Percentiles rank a stretch among this genome's conserved stretches.
Evolutionary conservation across 129 eudicot genomes (phyloP).

Genomic region (Flaveria bidentis): DNA sequence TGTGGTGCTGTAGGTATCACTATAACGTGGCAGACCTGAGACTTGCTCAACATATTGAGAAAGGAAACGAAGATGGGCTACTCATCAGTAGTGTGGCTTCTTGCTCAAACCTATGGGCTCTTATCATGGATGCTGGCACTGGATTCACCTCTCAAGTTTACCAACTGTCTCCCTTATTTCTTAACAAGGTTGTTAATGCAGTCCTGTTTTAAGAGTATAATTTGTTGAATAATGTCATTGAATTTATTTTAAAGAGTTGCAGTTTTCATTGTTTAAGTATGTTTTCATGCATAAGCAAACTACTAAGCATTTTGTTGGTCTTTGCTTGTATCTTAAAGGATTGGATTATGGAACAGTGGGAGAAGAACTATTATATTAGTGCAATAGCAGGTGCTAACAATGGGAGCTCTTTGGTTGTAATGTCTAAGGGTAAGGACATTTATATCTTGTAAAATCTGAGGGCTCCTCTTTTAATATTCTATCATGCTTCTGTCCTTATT

Average conservation of each 20-base stretch:
- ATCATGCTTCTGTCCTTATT: background rate
- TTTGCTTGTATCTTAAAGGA: slow-evolving; percentile 43
- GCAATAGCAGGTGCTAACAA: slow-evolving; percentile 81
- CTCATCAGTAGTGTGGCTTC: slow-evolving; percentile 83
- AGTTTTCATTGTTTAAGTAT: background rate
- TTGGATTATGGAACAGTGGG: slow-evolving; percentile 97
- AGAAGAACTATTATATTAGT: slow-evolving; percentile 73
- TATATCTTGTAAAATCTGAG: background rate
- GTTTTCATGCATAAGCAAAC: background rate
- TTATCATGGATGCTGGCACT: slow-evolving; percentile 91
- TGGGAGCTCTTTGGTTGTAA: slow-evolving; percentile 79
- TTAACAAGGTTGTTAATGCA: slow-evolving; percentile 56
- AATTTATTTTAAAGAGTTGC: background rate
- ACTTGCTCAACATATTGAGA: slow-evolving; percentile 70
- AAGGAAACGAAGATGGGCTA: slow-evolving; percentile 82
- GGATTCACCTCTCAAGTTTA: slow-evolving; percentile 79
- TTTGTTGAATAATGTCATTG: too few species aligned
- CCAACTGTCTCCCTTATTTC: slow-evolving; percentile 66
- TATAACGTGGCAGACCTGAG: slow-evolving; percentile 76
- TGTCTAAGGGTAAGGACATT: slow-evolving; percentile 65
- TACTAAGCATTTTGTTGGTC: slow-evolving; percentile 9
- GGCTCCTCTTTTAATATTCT: background rate
- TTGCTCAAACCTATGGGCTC: slow-evolving; percentile 73
- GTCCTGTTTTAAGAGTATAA: too few species aligned
- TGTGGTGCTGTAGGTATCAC: slow-evolving; percentile 64